Percentiles rank a stretch among this genome's conserved stretches.
These are phyloP conservation scores for Malus fusca DNA, from an alignment of 306 rosid species.

Conservation along the genomic window DNA sequence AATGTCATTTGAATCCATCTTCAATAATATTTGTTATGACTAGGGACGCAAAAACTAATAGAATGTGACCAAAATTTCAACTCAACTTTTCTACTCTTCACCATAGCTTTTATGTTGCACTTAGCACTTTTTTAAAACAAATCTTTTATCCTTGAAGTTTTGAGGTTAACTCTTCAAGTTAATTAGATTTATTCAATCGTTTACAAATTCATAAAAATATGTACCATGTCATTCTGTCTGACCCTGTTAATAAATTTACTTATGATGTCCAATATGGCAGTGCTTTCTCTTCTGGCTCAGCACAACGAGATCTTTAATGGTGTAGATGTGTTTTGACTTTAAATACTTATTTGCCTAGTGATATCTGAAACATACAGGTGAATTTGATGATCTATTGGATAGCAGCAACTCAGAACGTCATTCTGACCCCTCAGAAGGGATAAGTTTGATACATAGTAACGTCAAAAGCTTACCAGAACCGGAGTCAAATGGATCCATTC, in stretches of 20 bases:
- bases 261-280: neutral
- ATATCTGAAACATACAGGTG: conserved; percentile 51
- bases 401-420: conserved; percentile 39
- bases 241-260: neutral
- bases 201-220: neutral
- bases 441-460: conserved; percentile 42
- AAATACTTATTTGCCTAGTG: neutral
- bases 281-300: neutral
- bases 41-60: neutral
- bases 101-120: neutral
- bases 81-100: neutral
- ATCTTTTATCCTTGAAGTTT: too few relatives aligned
- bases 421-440: conserved; percentile 50
- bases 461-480: conserved; percentile 26
- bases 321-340: neutral
- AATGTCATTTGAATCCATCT: neutral
- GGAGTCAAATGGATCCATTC: conserved; percentile 68
- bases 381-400: conserved; percentile 80
- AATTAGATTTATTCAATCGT: neutral
- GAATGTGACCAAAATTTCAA: neutral
- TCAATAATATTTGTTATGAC: neutral
- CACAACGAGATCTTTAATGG: neutral
- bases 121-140: neutral
- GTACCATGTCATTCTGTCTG: neutral
- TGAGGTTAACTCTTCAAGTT: neutral